Evolutionary conservation across 2,329 filamentous ascomycete species (phyloP).

Genomic region (Diaporthe citrichinensis): DNA sequence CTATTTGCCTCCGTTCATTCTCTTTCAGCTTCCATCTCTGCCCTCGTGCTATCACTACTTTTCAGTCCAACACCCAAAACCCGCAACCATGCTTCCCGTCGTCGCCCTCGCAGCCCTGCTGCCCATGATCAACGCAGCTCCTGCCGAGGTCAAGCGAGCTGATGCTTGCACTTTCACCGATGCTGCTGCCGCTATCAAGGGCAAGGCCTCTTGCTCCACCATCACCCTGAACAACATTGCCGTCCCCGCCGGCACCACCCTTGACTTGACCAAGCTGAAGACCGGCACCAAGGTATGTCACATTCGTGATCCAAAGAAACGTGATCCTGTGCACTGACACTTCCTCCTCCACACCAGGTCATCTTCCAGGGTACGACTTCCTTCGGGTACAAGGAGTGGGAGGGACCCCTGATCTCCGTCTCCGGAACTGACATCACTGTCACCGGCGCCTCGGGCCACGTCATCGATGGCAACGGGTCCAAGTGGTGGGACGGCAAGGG

Average conservation of each 20-base stretch:
- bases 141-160: slow-evolving; percentile 34
- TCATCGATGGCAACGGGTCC: slow-evolving; percentile 42
- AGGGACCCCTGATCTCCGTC: slow-evolving; percentile 60
- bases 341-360: slow-evolving; percentile 3
- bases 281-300: slow-evolving; percentile 48
- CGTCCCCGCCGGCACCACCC: slow-evolving; percentile 54
- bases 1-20: not conserved
- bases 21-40: not conserved
- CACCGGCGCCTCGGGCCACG: slow-evolving; percentile 47
- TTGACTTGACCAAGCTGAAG: slow-evolving; percentile 53
- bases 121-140: slow-evolving; percentile 28
- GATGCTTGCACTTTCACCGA: slow-evolving; percentile 68
- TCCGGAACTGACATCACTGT: slow-evolving; percentile 43
- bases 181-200: slow-evolving; percentile 59
- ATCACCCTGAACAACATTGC: slow-evolving; percentile 55
- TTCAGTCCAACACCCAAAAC: not conserved
- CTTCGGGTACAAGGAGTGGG: slow-evolving; percentile 71
- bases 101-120: slow-evolving; percentile 35
- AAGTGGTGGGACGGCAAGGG: slow-evolving; percentile 52
- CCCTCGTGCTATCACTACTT: not conserved
- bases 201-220: slow-evolving; percentile 57
- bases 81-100: slow-evolving; percentile 26
- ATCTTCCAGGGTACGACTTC: slow-evolving; percentile 51
- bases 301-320: slow-evolving; percentile 35
- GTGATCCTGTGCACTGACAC: not conserved